Evolutionary conservation across 495 filamentous ascomycete species (phyloP).

Genomic region (Hamigera avellanea): DNA sequence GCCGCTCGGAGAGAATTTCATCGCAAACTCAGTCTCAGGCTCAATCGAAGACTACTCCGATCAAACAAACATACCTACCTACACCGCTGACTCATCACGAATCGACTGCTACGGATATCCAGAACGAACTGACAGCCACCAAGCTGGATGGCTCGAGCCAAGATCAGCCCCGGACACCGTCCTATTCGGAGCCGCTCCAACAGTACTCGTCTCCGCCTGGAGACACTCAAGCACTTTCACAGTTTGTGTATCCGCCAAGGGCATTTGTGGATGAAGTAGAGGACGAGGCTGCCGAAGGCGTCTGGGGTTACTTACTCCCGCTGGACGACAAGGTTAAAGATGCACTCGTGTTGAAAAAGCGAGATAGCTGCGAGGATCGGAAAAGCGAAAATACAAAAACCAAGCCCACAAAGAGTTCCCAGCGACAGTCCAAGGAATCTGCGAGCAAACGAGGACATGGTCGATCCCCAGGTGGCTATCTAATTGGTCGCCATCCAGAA

Average conservation of each 20-base stretch:
- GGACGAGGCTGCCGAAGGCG: conserved; percentile 70
- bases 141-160: conserved; percentile 55
- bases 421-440: conserved; percentile 3
- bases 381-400: conserved; percentile 32
- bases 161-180: conserved; percentile 35
- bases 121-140: conserved; percentile 62
- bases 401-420: conserved; percentile 23
- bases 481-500: conserved; percentile 87
- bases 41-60: conserved; percentile 27
- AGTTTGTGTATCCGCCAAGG: conserved; percentile 66
- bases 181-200: conserved; percentile 49
- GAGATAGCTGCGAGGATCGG: conserved; percentile 49
- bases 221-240: conserved; percentile 60
- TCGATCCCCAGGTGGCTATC: conserved; percentile 66
- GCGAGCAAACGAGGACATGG: conserved; percentile 18
- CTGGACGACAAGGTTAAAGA: conserved; percentile 56
- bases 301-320: conserved; percentile 92
- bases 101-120: conserved; percentile 49
- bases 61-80: conserved; percentile 60
- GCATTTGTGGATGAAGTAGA: conserved; percentile 69
- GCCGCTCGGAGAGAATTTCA: conserved; percentile 40
- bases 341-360: conserved; percentile 61
- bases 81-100: conserved; percentile 65
- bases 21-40: conserved; percentile 42
- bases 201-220: conserved; percentile 54